Base-by-base conservation (phyloP, 768 basidiomycete genomes). In the Pleurotus ostreatus region DNA sequence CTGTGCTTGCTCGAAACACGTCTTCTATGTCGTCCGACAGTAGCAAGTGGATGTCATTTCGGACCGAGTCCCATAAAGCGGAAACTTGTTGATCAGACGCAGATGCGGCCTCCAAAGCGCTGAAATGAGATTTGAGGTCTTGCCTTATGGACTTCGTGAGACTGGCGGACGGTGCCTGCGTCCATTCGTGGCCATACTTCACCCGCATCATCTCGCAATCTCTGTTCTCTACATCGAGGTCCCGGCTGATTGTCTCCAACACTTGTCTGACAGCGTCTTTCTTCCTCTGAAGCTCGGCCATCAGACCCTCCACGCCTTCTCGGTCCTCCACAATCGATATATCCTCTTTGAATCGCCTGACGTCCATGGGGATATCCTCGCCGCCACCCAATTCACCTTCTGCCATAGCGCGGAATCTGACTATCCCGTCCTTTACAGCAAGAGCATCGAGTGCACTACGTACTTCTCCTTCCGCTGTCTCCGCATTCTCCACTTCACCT, bases 131-230 rank as follows among this genome's bases (percentile, higher is more conserved):
- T 68, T 93, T 93, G 55, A 98, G 70, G 65, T 94, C 93, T 59
- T 83, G 83, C 12, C 94, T 78, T 55, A 89, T 68, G 5, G 77
- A 70, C 67, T 89, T 88, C 44, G 88, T 89, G 57, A 86, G 70
- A 1, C 81, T 78, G 0, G 91, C 85, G 4, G 88, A 88, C 0
- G 96, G 95, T 7, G 82, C 80, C 69, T 97, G 95, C 6, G 88
- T 85, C 88, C 92, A 98, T 25, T 82, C 68, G 61, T 94, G 87
- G 26, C 88, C 88, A 68, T 92, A 95, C 69, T 89, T 89, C 64
- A 94, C 88, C 55, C 94, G 77, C 85, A 87, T 83, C 48, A 80
- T 76, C 71, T 99, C 96, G 70, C 94, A 98, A 46, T 94, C 93
- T 60, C 85, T 75, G 34, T 83, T 85, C 70, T 98, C 97, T 39